These are phyloP conservation scores for Trifolium fragiferum DNA, from an alignment of 306 rosid genomes.

Conservation along the genomic window DNA sequence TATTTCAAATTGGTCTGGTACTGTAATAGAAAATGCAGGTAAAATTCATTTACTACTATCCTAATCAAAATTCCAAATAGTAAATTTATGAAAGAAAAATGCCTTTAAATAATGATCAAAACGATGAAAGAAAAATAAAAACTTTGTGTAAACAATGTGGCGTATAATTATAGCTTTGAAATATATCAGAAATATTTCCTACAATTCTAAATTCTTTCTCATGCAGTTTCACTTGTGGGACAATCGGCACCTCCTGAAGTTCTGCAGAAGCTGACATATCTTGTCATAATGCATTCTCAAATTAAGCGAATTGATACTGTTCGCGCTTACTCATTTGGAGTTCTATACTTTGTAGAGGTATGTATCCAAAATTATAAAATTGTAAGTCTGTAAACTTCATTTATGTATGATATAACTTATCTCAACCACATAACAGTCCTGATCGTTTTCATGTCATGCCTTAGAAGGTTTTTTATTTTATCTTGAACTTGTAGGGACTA, in stretches of 20 bases:
- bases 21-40: constrained; percentile 95
- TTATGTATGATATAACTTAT: too few species aligned
- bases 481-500: too few species aligned
- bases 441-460: too few species aligned
- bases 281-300: constrained; percentile 67
- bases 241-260: constrained; percentile 94
- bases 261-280: constrained; percentile 85
- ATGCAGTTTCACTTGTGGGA: constrained; percentile 80
- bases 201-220: too few species aligned
- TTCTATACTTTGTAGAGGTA: constrained; percentile 96
- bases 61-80: too few species aligned
- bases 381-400: neutral
- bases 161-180: too few species aligned
- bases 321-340: constrained; percentile 97
- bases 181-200: too few species aligned
- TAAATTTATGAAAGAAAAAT: too few species aligned
- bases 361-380: constrained; percentile 6
- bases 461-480: too few species aligned
- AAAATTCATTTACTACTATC: constrained; percentile 20
- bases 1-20: constrained; percentile 83
- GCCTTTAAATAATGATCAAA: too few species aligned
- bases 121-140: too few species aligned
- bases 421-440: too few species aligned
- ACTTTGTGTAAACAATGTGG: neutral
- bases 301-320: constrained; percentile 89